A percentile compares a stretch with the other conserved stretches of the same genome.
Evolutionary conservation across 228 moss, liverwort and hornwort genomes (phyloP).

Genomic region (Sphagnum fallax): DNA sequence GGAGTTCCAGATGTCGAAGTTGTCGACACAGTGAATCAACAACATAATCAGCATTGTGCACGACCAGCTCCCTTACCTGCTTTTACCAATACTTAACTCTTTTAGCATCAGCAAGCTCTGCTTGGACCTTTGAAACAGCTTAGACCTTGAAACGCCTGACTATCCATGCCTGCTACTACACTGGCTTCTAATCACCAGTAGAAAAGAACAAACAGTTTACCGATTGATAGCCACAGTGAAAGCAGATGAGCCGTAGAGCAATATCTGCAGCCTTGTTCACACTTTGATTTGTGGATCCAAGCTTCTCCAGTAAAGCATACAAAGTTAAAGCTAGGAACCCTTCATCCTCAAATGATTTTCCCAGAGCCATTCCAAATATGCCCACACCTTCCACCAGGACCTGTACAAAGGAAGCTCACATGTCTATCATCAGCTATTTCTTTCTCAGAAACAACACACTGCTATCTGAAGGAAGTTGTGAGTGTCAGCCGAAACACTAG

Average conservation of each 20-base stretch:
- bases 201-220: conserved; percentile 26
- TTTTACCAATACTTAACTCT: not conserved
- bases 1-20: conserved; percentile 70
- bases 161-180: not conserved
- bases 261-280: conserved; percentile 70
- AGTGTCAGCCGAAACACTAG: not conserved
- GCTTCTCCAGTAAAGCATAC: conserved; percentile 83
- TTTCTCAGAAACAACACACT: not conserved
- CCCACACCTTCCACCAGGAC: conserved; percentile 91
- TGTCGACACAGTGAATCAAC: conserved; percentile 92
- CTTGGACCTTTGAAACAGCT: too few relatives aligned
- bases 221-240: conserved; percentile 53
- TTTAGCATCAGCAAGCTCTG: too few relatives aligned
- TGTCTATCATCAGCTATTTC: not conserved
- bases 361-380: conserved; percentile 69
- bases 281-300: conserved; percentile 52
- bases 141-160: not conserved
- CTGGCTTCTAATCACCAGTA: not conserved
- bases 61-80: conserved; percentile 66
- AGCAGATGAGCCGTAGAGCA: conserved; percentile 66
- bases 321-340: conserved; percentile 81
- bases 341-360: conserved; percentile 60
- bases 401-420: conserved; percentile 22
- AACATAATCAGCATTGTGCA: conserved; percentile 79
- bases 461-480: not conserved